Evolutionary conservation across 257 asterid species (phyloP).

Genomic region (Eustoma russellianum): DNA sequence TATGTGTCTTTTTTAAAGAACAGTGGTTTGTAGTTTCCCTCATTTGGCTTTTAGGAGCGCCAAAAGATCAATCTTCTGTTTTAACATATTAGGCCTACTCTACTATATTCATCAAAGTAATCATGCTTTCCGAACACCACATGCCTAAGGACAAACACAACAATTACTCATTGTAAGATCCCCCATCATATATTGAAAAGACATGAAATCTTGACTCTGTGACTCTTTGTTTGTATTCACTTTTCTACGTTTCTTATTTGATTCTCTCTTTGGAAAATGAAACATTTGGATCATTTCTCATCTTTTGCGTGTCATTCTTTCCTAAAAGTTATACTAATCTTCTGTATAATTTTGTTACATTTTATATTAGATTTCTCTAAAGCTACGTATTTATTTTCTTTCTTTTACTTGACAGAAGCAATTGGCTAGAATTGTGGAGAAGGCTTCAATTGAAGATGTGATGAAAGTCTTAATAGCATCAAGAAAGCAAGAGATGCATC

Average conservation of each 20-base stretch:
- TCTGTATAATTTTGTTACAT: no score
- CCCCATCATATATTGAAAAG: constrained; percentile 10
- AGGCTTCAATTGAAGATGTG: constrained; percentile 88
- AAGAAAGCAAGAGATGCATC: constrained; percentile 86
- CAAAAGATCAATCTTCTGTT: constrained; percentile 22
- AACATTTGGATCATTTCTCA: no score
- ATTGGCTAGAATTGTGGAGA: constrained; percentile 75
- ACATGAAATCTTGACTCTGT: not conserved
- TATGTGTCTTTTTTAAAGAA: constrained; percentile 47
- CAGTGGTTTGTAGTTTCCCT: constrained; percentile 37
- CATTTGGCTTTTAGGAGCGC: constrained; percentile 26
- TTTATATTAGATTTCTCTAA: no score
- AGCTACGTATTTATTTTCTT: not conserved
- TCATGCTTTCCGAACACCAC: constrained; percentile 6
- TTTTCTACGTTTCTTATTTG: no score
- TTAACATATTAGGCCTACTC: constrained; percentile 19
- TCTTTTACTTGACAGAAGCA: constrained; percentile 53
- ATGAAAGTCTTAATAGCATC: constrained; percentile 89
- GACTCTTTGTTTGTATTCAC: no score
- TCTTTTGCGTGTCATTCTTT: no score
- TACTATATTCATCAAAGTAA: constrained; percentile 3
- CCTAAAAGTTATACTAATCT: no score
- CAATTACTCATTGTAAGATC: not conserved
- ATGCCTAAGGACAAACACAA: constrained; percentile 1
- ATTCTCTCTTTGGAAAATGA: no score